Conservation (phyloP, 345 rosid genomes). For the Arabis hirsuta region DNA sequence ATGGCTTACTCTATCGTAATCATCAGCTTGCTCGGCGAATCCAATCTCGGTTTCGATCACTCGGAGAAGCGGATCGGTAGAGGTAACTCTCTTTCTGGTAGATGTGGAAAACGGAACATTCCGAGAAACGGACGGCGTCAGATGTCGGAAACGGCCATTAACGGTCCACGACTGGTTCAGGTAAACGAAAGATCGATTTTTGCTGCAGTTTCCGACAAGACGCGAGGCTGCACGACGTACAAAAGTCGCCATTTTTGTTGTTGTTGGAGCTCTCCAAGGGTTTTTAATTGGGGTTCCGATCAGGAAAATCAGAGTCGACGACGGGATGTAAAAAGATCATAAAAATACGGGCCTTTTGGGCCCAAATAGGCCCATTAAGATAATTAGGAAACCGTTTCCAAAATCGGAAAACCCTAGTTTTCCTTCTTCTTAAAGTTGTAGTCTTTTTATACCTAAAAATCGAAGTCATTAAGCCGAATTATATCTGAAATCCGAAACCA, state of each 20-base stretch:
- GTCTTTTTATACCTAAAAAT: neutral
- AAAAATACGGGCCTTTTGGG: slow-evolving; percentile 1
- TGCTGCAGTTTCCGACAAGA: slow-evolving; percentile 45
- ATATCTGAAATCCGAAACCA: neutral
- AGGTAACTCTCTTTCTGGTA: slow-evolving; percentile 40
- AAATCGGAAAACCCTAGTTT: slow-evolving; percentile 31
- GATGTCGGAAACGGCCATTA: slow-evolving; percentile 4
- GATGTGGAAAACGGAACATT: slow-evolving; percentile 48
- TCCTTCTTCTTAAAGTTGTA: neutral
- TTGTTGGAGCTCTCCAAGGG: slow-evolving; percentile 23
- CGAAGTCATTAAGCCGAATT: neutral
- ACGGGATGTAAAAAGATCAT: too few species aligned
- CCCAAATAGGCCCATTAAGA: neutral
- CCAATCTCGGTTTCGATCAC: slow-evolving; percentile 69
- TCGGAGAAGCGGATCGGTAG: slow-evolving; percentile 65
- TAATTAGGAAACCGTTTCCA: slow-evolving; percentile 2
- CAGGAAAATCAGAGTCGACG: too few species aligned
- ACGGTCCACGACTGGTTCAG: slow-evolving; percentile 24
- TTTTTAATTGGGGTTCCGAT: neutral
- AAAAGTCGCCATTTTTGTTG: slow-evolving; percentile 38
- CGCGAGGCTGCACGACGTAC: slow-evolving; percentile 49
- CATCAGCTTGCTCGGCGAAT: slow-evolving; percentile 65
- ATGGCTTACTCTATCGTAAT: slow-evolving; percentile 52
- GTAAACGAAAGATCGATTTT: slow-evolving; percentile 39
- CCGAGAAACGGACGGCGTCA: slow-evolving; percentile 31